Conservation (phyloP, 306 rosid genomes). For the Vigna angularis region DNA sequence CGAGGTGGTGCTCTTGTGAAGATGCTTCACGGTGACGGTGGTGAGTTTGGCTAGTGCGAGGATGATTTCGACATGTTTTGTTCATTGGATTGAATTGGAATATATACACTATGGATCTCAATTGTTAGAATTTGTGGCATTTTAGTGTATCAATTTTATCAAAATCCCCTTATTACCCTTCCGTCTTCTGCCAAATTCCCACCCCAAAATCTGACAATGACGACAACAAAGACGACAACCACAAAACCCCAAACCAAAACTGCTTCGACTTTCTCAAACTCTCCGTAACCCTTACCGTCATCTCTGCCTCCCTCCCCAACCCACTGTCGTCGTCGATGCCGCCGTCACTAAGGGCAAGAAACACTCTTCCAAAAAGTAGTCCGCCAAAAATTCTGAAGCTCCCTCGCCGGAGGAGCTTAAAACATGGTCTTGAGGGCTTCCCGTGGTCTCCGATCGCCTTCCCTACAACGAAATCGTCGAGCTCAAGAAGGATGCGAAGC, state of each 20-base stretch:
- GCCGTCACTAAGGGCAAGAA: conserved; percentile 55
- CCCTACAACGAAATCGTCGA: conserved; percentile 73
- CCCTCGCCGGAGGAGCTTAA: conserved; percentile 74
- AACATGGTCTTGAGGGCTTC: conserved; percentile 78
- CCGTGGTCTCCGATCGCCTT: conserved; percentile 72
- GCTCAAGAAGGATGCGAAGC: conserved; percentile 63
- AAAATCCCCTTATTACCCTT: conserved; percentile 38
- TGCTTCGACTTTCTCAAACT: conserved; percentile 62
- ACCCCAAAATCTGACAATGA: conserved; percentile 40
- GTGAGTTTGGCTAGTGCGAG: no score
- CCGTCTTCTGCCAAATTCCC: conserved; percentile 58
- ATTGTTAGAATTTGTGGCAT: conserved; percentile 33
- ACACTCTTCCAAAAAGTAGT: conserved; percentile 58
- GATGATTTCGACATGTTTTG: conserved; percentile 9
- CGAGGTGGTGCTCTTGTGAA: conserved; percentile 38
- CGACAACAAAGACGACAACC: conserved; percentile 21
- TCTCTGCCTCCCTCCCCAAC: conserved; percentile 71
- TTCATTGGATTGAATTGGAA: conserved; percentile 39
- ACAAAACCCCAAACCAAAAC: conserved; percentile 35
- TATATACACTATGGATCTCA: conserved; percentile 25
- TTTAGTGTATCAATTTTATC: conserved; percentile 23
- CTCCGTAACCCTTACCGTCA: conserved; percentile 75
- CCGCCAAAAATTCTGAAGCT: conserved; percentile 62
- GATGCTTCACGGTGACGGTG: no score
- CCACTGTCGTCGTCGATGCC: conserved; percentile 40